These are phyloP conservation scores for Chlamydomonas sp. DNA, from an alignment of 139 green algal genomes.

Conservation along the genomic window DNA sequence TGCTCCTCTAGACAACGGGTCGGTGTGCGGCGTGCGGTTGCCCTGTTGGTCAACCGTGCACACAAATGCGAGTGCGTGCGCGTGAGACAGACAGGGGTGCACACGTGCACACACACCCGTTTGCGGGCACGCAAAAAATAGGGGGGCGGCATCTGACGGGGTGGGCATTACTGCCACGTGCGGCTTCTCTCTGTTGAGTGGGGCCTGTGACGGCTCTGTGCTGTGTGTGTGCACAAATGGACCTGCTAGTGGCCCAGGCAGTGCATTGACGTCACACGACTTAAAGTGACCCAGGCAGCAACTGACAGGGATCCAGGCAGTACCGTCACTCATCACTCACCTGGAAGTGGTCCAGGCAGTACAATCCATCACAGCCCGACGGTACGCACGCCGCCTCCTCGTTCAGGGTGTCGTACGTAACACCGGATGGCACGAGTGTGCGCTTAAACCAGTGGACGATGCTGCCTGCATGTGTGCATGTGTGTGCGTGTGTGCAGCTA, in stretches of 20 bases:
- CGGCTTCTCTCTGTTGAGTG: no score
- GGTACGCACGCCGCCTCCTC: constrained; percentile 49
- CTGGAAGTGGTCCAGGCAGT: constrained; percentile 76
- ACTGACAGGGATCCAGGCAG: not conserved
- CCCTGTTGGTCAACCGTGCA: constrained; percentile 46
- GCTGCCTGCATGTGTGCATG: constrained; percentile 15
- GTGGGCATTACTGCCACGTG: no score
- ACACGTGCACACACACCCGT: no score
- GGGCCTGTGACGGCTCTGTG: no score
- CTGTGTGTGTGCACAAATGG: no score
- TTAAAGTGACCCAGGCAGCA: no score
- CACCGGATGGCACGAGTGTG: constrained; percentile 21
- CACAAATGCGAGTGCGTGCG: no score
- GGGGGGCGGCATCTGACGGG: no score
- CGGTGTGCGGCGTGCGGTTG: constrained; percentile 74
- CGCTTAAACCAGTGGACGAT: constrained; percentile 29
- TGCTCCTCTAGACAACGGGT: constrained; percentile 58
- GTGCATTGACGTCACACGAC: no score
- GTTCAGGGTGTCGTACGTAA: constrained; percentile 50
- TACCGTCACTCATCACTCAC: constrained; percentile 21
- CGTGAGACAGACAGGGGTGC: no score
- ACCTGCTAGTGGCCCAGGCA: no score
- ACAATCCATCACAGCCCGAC: constrained; percentile 60
- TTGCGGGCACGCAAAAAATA: no score
- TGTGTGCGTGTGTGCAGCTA: not conserved